A percentile compares a stretch with the other conserved stretches of the same genome.
Evolutionary conservation across 176 grass and related monocot species (phyloP).

Genomic region (Musa itinerans): DNA sequence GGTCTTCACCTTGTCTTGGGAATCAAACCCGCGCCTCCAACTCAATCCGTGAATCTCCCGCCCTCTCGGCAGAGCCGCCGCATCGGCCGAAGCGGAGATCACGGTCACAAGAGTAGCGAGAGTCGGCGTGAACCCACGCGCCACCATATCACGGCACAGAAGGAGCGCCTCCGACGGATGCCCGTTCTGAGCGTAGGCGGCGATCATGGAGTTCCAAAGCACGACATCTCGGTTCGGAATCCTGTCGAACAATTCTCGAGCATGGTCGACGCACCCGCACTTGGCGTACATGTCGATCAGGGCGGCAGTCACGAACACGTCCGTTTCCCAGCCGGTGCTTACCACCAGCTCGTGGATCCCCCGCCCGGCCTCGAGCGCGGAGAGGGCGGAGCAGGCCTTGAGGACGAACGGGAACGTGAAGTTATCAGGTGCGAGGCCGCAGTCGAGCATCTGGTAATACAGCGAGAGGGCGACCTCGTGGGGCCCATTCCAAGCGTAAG

Average conservation of each 20-base stretch:
- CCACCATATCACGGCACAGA: constrained; percentile 49
- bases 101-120: constrained; percentile 46
- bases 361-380: constrained; percentile 27
- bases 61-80: constrained; percentile 48
- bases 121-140: constrained; percentile 27
- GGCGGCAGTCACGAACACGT: constrained; percentile 40
- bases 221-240: constrained; percentile 35
- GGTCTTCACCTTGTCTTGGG: constrained; percentile 59
- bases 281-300: constrained; percentile 76
- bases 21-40: constrained; percentile 43
- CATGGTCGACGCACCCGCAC: constrained; percentile 41
- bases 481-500: constrained; percentile 42
- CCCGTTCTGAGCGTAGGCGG: constrained; percentile 56
- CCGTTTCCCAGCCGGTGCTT: constrained; percentile 23
- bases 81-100: constrained; percentile 47
- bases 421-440: constrained; percentile 43
- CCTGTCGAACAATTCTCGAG: constrained; percentile 36
- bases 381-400: constrained; percentile 53
- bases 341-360: constrained; percentile 36
- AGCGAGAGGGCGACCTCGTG: constrained; percentile 31
- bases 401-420: constrained; percentile 56
- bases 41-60: constrained; percentile 65
- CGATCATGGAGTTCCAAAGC: constrained; percentile 71
- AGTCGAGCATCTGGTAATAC: constrained; percentile 40
- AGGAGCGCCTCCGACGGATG: constrained; percentile 32